Conservation (phyloP, 2,329 filamentous ascomycete species). For the Juglanconis juglandina region DNA sequence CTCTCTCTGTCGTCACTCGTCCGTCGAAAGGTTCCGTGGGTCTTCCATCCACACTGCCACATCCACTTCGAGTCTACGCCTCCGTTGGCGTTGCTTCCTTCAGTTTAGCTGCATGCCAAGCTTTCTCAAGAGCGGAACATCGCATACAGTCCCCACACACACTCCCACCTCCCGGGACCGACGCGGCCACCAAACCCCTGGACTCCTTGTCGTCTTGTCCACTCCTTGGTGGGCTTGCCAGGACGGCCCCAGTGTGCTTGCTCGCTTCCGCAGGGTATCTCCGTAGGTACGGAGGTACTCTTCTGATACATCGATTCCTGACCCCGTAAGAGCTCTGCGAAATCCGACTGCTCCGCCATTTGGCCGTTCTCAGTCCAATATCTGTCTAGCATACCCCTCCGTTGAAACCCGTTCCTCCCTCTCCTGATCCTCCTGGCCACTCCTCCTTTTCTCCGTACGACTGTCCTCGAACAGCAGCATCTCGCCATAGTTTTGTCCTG, state of each 20-base stretch:
- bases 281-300: constrained; percentile 2
- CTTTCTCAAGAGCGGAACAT: constrained; percentile 18
- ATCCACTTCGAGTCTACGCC: not conserved
- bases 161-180: constrained; percentile 14
- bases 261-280: constrained; percentile 17
- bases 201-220: constrained; percentile 6
- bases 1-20: constrained; percentile 1
- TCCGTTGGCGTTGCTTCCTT: not conserved
- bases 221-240: constrained; percentile 6
- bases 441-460: not conserved
- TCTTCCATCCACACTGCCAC: constrained; percentile 1
- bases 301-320: constrained; percentile 7
- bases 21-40: constrained; percentile 9
- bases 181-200: constrained; percentile 12
- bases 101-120: constrained; percentile 16
- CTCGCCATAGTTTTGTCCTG: too few species aligned
- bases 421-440: not conserved
- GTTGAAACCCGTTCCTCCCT: not conserved
- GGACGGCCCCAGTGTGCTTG: constrained; percentile 3
- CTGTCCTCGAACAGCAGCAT: too few species aligned
- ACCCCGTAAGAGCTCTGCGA: not conserved
- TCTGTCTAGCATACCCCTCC: constrained; percentile 6
- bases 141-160: constrained; percentile 2
- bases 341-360: constrained; percentile 10
- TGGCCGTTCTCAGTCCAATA: constrained; percentile 15